These are phyloP conservation scores for Remersonia thermophila DNA, from an alignment of 2,329 filamentous ascomycete species.

Conservation along the genomic window DNA sequence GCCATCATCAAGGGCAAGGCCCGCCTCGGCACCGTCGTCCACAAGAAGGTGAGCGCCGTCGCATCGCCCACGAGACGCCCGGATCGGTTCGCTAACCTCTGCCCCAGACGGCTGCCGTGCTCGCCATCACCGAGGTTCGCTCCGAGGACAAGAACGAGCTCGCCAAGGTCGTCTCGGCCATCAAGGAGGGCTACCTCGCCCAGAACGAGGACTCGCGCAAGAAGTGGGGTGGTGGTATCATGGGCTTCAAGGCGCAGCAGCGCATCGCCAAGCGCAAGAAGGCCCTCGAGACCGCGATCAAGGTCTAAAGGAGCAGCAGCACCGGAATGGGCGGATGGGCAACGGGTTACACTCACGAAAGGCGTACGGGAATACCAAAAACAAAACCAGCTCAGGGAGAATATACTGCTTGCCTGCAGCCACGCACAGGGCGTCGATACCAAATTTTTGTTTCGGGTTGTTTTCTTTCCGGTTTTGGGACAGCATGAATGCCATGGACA, in stretches of 20 bases:
- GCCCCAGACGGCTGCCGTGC: slow-evolving; percentile 86
- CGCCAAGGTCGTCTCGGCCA: slow-evolving; percentile 84
- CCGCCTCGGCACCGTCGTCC: slow-evolving; percentile 93
- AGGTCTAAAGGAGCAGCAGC: slow-evolving; percentile 60
- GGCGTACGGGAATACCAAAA: slow-evolving; percentile 26
- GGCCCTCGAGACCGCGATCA: slow-evolving; percentile 87
- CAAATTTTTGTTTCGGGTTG: slow-evolving; percentile 2
- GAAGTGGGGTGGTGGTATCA: slow-evolving; percentile 99
- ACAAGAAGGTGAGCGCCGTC: slow-evolving; percentile 97
- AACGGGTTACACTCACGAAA: slow-evolving; percentile 20
- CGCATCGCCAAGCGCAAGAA: slow-evolving; percentile 77
- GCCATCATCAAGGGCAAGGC: slow-evolving; percentile 99
- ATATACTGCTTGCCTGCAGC: slow-evolving; percentile 18
- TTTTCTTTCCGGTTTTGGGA: slow-evolving; percentile 9
- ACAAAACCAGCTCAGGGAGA: slow-evolving; percentile 21
- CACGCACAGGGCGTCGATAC: slow-evolving; percentile 14
- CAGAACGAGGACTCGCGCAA: slow-evolving; percentile 85
- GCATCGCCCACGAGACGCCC: too few species aligned
- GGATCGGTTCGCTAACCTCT: too few species aligned
- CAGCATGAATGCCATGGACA: slow-evolving; percentile 15
- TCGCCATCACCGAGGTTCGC: slow-evolving; percentile 93
- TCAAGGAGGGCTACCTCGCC: slow-evolving; percentile 97
- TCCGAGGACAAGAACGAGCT: slow-evolving; percentile 97
- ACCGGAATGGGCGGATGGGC: slow-evolving; percentile 18
- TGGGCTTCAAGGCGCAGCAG: slow-evolving; percentile 86